A percentile compares a stretch with the other conserved stretches of the same genome.
Evolutionary conservation across 164 flowering plant species (phyloP).

Genomic region (Nelumbo lutea): DNA sequence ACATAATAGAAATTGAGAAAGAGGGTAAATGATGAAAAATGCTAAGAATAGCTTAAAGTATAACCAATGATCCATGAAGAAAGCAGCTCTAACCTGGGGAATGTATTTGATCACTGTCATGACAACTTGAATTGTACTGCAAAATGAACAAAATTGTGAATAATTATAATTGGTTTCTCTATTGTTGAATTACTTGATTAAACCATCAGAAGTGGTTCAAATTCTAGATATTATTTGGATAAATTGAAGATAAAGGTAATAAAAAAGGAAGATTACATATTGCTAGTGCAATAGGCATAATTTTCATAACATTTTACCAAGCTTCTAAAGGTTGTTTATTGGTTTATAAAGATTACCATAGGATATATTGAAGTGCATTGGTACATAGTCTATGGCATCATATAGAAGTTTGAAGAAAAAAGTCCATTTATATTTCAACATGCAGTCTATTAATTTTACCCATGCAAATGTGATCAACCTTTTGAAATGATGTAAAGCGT

Average conservation of each 20-base stretch:
- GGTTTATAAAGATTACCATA: not conserved
- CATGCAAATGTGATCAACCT: too few species aligned
- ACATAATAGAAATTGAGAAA: too few species aligned
- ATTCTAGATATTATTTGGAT: not conserved
- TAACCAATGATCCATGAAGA: not conserved
- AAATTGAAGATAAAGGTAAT: not conserved
- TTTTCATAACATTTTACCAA: not conserved
- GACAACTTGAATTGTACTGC: conserved; percentile 79
- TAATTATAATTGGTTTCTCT: conserved; percentile 3
- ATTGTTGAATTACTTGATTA: not conserved
- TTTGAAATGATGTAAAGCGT: too few species aligned
- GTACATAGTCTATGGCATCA: not conserved
- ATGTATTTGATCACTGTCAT: conserved; percentile 90
- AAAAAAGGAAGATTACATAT: too few species aligned
- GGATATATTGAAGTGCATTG: not conserved
- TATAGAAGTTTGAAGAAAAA: not conserved
- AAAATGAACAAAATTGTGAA: conserved; percentile 9
- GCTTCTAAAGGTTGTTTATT: not conserved
- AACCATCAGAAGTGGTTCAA: not conserved
- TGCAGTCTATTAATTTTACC: not conserved
- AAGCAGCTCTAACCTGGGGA: conserved; percentile 65
- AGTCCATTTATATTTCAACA: not conserved
- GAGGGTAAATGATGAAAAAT: too few species aligned
- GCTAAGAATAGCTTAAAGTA: too few species aligned
- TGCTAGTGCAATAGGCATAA: not conserved